Base-by-base conservation (phyloP, 176 grass and related monocot species). In the Avena insularis region DNA sequence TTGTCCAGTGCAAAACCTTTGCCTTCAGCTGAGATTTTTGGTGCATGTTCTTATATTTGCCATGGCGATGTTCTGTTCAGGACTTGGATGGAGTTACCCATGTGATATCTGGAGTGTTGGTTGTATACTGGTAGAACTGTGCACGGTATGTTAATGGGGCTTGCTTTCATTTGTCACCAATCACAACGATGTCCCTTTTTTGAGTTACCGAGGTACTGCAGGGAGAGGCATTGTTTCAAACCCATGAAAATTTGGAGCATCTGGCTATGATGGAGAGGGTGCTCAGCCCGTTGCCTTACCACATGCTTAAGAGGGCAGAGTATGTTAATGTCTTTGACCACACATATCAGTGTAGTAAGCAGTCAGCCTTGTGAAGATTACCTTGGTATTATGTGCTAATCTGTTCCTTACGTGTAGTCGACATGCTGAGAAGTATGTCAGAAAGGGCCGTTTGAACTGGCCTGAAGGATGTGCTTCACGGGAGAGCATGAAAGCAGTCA, bases 51-150 rank as follows among this genome's bases (percentile, higher is more conserved):
- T 93, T 73, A 71, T 25, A 15, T 70, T 64, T 65, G 20, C 29
- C 15, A 14, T 72, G 31, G 38, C 23, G 3, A 14, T 85, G 31
- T 84, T 87, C 20, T 78, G 21, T 85, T 92, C 76, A 99, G 97
- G 97, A 29, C 94, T 99, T 86, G 92, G 94, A 75, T 99, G 94
- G 97, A 87, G 97, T 74, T 96, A 94, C 81, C 81, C 92, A 8
- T 98, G 96, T 90, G 96, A 98, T 88, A 94, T 98, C 67, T 98
- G 96, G 96, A 98, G 96, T 73, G 85, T 94, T 38, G 94, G 97
- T 25, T 99, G 97, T 90, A 99, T 99, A 72, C 72, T 99, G 76
- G 86, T 94, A 64, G 97, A 99, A 83, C 97, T 99, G 40, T 99
- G 94, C 97, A 91, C 97, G 86, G 97, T 99, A 93, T 55, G 89